Conservation (phyloP, 2,329 filamentous ascomycete genomes). For the Ramularia collo-cygni region DNA sequence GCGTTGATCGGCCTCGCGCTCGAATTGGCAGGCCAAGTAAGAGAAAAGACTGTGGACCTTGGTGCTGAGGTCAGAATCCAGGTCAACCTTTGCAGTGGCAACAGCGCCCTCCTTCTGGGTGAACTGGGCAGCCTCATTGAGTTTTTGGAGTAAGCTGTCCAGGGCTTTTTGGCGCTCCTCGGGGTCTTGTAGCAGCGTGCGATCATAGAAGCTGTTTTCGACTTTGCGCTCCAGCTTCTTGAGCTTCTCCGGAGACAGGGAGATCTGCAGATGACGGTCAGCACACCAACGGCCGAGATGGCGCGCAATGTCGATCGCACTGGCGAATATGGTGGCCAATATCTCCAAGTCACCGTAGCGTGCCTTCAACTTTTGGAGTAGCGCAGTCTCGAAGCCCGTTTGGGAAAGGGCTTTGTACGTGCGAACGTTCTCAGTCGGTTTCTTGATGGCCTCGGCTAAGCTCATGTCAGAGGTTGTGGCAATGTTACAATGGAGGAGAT, state of each 20-base stretch:
- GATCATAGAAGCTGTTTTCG: conserved; percentile 29
- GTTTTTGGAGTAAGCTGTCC: conserved; percentile 48
- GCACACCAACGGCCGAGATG: conserved; percentile 78
- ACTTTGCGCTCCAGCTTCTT: conserved; percentile 20
- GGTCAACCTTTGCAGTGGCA: conserved; percentile 2
- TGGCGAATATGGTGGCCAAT: conserved; percentile 53
- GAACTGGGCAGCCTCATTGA: conserved; percentile 51
- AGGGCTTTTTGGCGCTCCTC: conserved; percentile 29
- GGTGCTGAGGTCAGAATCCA: conserved; percentile 50
- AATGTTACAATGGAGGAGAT: conserved; percentile 72
- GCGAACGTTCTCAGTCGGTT: conserved; percentile 54
- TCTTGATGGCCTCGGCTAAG: conserved; percentile 52
- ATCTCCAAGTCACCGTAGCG: conserved; percentile 46
- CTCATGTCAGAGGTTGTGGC: conserved; percentile 62
- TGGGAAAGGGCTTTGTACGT: conserved; percentile 47
- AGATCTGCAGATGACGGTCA: conserved; percentile 52
- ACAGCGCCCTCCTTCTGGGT: conserved; percentile 12
- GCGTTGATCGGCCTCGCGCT: conserved; percentile 49
- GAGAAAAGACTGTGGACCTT: conserved; percentile 62
- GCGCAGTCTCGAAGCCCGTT: conserved; percentile 53
- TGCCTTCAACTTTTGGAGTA: conserved; percentile 53
- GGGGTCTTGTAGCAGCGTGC: conserved; percentile 7
- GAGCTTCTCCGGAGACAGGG: conserved; percentile 19
- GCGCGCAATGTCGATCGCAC: conserved; percentile 53
- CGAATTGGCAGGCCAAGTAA: conserved; percentile 59